These are phyloP conservation scores for Odontarrhena argentea DNA, from an alignment of 345 rosid genomes.

Conservation along the genomic window DNA sequence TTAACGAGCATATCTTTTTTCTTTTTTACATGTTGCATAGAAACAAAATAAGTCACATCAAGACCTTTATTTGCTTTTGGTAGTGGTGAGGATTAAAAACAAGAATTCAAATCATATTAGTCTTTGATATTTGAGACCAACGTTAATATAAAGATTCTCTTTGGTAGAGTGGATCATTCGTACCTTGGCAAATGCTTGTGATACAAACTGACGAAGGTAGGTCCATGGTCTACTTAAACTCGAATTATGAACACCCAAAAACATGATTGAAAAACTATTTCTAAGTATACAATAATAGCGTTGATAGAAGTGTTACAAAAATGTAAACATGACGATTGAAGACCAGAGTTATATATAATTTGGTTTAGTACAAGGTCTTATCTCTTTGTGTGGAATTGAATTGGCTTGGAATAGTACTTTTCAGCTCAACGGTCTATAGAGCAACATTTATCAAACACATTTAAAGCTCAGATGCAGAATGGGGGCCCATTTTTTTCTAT, in stretches of 20 bases:
- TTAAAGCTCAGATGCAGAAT: too few relatives aligned
- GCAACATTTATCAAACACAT: too few relatives aligned
- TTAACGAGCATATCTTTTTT: conserved; percentile 22
- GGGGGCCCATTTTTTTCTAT: too few relatives aligned
- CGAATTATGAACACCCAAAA: not conserved
- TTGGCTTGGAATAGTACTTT: too few relatives aligned
- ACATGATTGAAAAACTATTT: too few relatives aligned
- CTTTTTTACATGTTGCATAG: conserved; percentile 26
- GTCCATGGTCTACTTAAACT: conserved; percentile 15
- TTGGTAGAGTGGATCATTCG: conserved; percentile 29
- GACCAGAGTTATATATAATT: too few relatives aligned
- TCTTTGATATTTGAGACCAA: not conserved
- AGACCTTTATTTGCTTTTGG: conserved; percentile 31
- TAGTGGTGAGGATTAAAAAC: conserved; percentile 22
- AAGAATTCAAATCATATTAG: not conserved
- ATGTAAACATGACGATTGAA: too few relatives aligned
- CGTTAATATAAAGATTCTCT: conserved; percentile 12
- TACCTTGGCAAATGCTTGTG: conserved; percentile 4
- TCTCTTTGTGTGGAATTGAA: too few relatives aligned
- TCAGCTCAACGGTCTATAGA: too few relatives aligned
- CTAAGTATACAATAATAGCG: too few relatives aligned
- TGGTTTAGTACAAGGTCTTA: too few relatives aligned
- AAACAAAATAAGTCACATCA: conserved; percentile 42
- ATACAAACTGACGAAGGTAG: conserved; percentile 11
- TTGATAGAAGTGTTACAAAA: too few relatives aligned